Conservation (phyloP, 2,329 filamentous ascomycete genomes). For the Microsporum canis region DNA sequence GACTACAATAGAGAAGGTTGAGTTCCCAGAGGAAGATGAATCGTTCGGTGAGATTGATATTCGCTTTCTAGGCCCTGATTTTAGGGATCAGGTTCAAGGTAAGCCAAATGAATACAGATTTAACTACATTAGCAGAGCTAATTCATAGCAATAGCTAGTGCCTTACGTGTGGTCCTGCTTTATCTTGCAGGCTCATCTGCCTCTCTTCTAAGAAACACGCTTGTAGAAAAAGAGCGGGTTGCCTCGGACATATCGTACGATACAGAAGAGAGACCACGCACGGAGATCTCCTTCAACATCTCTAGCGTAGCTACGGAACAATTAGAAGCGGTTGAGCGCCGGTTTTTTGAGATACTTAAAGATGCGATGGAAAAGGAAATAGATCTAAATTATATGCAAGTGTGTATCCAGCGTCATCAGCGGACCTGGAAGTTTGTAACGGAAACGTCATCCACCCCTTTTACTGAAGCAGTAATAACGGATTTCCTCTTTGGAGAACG, state of each 20-base stretch:
- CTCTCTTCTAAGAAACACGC: conserved; percentile 76
- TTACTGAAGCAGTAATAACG: conserved; percentile 73
- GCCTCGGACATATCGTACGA: conserved; percentile 74
- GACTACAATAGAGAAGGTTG: conserved; percentile 63
- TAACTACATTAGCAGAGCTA: neutral
- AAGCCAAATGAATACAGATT: conserved; percentile 15
- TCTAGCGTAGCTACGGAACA: conserved; percentile 80
- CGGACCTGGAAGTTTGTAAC: conserved; percentile 73
- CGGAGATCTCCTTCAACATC: conserved; percentile 73
- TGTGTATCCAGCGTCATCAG: conserved; percentile 72
- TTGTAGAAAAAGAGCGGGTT: conserved; percentile 88
- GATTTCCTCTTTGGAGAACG: conserved; percentile 85
- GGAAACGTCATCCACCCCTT: conserved; percentile 70
- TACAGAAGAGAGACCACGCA: conserved; percentile 67
- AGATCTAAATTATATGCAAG: conserved; percentile 80
- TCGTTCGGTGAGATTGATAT: conserved; percentile 80
- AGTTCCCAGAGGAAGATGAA: conserved; percentile 95
- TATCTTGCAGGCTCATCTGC: conserved; percentile 92
- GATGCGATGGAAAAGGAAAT: conserved; percentile 67
- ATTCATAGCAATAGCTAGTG: conserved; percentile 36
- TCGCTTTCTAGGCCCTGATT: conserved; percentile 75
- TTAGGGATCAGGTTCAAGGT: conserved; percentile 55
- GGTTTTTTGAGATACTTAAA: conserved; percentile 71
- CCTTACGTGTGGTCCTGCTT: conserved; percentile 65
- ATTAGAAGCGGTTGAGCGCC: conserved; percentile 69